Conservation (phyloP, 2,329 filamentous ascomycete species). For the Pseudogymnoascus sp. region DNA sequence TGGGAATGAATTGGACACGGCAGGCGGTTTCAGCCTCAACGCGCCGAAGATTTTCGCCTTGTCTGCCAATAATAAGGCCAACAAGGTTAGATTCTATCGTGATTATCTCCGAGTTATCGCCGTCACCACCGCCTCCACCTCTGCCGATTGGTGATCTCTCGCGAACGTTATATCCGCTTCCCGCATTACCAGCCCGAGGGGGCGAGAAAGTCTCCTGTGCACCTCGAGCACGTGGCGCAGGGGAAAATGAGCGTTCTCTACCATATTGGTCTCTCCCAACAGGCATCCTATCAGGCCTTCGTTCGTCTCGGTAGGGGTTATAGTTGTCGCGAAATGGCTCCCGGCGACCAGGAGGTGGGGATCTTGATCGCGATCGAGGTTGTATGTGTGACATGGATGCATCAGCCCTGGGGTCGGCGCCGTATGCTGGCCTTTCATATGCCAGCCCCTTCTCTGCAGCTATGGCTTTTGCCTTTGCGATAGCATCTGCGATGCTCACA, state of each 20-base stretch:
- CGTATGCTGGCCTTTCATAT: constrained; percentile 46
- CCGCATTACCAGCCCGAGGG: constrained; percentile 38
- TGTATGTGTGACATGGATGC: constrained; percentile 39
- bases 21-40: constrained; percentile 78
- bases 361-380: constrained; percentile 62
- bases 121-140: constrained; percentile 31
- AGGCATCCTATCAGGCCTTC: constrained; percentile 56
- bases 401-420: constrained; percentile 20
- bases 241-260: constrained; percentile 67
- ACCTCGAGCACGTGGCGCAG: constrained; percentile 46
- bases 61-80: constrained; percentile 81
- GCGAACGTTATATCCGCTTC: constrained; percentile 35
- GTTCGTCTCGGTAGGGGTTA: constrained; percentile 79
- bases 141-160: constrained; percentile 51
- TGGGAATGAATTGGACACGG: constrained; percentile 79
- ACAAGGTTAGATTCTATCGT: constrained; percentile 81
- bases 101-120: constrained; percentile 73
- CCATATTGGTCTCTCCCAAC: constrained; percentile 47
- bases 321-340: constrained; percentile 66
- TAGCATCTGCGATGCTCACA: constrained; percentile 74
- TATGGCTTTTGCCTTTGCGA: constrained; percentile 75
- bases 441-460: constrained; percentile 69
- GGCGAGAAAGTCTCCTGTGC: constrained; percentile 49
- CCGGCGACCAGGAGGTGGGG: constrained; percentile 57
- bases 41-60: constrained; percentile 79